Conservation (phyloP, 2,329 filamentous ascomycete species). For the Pestalotiopsis sp. region DNA sequence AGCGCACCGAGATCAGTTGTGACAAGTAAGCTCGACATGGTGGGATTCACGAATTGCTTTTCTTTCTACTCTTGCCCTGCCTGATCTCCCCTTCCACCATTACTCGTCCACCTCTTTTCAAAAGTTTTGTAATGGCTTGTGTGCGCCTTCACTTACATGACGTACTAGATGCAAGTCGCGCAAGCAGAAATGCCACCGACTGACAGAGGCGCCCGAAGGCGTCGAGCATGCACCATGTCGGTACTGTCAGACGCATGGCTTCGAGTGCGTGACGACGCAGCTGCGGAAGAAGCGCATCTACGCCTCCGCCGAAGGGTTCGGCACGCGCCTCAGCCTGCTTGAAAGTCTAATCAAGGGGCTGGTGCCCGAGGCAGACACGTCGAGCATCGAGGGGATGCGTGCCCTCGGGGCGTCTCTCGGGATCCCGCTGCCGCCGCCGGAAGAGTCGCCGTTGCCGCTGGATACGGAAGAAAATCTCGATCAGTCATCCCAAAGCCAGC, state of each 20-base stretch:
- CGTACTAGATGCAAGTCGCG: constrained; percentile 41
- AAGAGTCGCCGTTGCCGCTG: constrained; percentile 3
- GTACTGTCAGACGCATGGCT: constrained; percentile 42
- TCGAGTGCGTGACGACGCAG: constrained; percentile 44
- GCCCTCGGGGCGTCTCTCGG: constrained; percentile 39
- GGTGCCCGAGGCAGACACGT: constrained; percentile 42
- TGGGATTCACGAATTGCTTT: background rate
- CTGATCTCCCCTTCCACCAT: background rate
- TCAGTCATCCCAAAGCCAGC: constrained; percentile 13
- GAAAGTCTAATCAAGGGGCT: constrained; percentile 46
- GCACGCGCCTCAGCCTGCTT: constrained; percentile 40
- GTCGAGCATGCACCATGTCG: constrained; percentile 38
- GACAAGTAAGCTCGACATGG: constrained; percentile 30
- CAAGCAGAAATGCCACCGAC: constrained; percentile 46
- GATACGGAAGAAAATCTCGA: constrained; percentile 22
- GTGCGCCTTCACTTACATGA: background rate
- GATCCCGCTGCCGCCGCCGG: constrained; percentile 37
- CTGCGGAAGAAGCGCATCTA: constrained; percentile 46
- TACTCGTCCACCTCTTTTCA: background rate
- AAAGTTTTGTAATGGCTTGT: background rate
- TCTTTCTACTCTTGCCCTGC: background rate
- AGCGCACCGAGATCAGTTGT: constrained; percentile 46
- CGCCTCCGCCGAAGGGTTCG: constrained; percentile 42
- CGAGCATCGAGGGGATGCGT: constrained; percentile 42
- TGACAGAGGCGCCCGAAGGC: constrained; percentile 21